These are phyloP conservation scores for Cladophialophora bantiana DNA, from an alignment of 2,329 filamentous ascomycete genomes.

Conservation along the genomic window DNA sequence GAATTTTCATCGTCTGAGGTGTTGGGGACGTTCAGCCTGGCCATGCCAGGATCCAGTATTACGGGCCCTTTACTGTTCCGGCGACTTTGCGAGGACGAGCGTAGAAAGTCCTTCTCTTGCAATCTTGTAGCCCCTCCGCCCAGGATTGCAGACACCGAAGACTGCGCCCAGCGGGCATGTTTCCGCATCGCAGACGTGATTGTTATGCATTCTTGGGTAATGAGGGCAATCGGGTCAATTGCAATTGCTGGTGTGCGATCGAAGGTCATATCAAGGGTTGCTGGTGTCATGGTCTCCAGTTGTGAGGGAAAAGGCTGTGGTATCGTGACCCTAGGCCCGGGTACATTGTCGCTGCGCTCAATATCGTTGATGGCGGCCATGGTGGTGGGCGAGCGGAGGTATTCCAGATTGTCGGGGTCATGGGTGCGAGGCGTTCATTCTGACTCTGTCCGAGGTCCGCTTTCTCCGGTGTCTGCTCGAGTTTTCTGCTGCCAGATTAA, in stretches of 20 bases:
- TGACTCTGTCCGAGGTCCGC: not conserved
- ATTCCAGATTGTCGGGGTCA: not conserved
- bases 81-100: conserved; percentile 42
- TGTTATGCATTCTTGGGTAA: conserved; percentile 98
- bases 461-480: not conserved
- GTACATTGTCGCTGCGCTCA: conserved; percentile 11
- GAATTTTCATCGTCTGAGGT: conserved; percentile 50
- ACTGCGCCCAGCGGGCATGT: conserved; percentile 93
- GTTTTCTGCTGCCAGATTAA: not conserved
- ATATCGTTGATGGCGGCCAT: conserved; percentile 6
- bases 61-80: conserved; percentile 24
- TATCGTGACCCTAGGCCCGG: conserved; percentile 17
- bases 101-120: conserved; percentile 52
- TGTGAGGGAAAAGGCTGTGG: conserved; percentile 11
- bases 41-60: conserved; percentile 29
- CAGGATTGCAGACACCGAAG: conserved; percentile 92
- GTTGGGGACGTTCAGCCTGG: conserved; percentile 34
- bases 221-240: conserved; percentile 87
- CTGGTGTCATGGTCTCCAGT: conserved; percentile 16
- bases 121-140: conserved; percentile 68
- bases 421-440: conserved; percentile 10
- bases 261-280: conserved; percentile 18
- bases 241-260: conserved; percentile 62
- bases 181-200: conserved; percentile 99
- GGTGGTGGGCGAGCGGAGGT: not conserved